Conservation (phyloP, 2,329 filamentous ascomycete genomes). For the Dryadomyces quercus-mongolicae region DNA sequence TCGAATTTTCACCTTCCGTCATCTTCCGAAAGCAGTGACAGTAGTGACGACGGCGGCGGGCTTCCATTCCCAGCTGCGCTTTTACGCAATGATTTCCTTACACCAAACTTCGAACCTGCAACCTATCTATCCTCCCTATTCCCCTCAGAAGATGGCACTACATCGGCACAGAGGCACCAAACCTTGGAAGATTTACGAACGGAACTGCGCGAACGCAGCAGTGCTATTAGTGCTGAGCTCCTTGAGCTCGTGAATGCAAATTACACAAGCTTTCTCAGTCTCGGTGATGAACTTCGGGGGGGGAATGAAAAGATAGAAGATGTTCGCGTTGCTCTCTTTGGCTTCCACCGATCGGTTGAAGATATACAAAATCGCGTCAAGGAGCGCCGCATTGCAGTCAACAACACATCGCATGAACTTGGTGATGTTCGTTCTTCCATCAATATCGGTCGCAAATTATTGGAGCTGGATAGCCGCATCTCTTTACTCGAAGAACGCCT, state of each 20-base stretch:
- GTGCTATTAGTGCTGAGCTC: conserved; percentile 72
- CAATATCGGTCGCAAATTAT: conserved; percentile 45
- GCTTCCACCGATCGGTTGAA: conserved; percentile 72
- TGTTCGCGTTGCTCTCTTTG: conserved; percentile 73
- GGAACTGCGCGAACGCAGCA: conserved; percentile 71
- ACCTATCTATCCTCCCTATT: conserved; percentile 53
- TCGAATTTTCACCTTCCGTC: conserved; percentile 30
- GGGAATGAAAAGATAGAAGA: conserved; percentile 89
- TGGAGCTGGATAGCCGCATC: conserved; percentile 55
- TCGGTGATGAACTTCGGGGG: conserved; percentile 70
- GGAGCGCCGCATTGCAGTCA: conserved; percentile 51
- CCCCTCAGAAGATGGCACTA: conserved; percentile 17
- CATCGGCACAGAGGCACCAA: conserved; percentile 71
- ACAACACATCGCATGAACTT: conserved; percentile 52
- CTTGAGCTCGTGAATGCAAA: conserved; percentile 92
- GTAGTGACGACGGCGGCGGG: conserved; percentile 55
- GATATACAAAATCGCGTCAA: conserved; percentile 56
- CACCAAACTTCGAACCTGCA: conserved; percentile 64
- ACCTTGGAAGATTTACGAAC: conserved; percentile 86
- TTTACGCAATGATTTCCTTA: conserved; percentile 70
- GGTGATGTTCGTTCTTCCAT: conserved; percentile 50
- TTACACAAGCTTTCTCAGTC: conserved; percentile 78
- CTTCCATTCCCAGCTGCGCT: conserved; percentile 85
- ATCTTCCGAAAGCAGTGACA: conserved; percentile 22
- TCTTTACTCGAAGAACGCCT: conserved; percentile 51